phyloP scores from a whole-genome alignment of 2,329 filamentous ascomycete genomes.

The Chaetomiaceae sp. region DNA sequence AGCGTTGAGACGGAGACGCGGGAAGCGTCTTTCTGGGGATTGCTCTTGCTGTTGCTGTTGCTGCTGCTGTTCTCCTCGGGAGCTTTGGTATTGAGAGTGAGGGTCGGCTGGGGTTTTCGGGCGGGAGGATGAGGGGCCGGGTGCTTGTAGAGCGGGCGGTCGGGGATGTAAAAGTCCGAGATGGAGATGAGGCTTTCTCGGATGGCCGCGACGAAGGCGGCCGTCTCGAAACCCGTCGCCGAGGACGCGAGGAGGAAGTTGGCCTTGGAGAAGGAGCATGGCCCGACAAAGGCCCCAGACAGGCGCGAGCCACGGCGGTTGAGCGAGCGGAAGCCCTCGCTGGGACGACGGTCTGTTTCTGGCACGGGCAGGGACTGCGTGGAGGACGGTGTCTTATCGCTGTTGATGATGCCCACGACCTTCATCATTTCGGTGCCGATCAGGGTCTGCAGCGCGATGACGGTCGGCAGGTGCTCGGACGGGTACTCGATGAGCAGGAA shows the following conservation, averaged over 20 bases:
- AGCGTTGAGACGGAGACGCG: slow-evolving; percentile 3
- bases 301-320: neutral
- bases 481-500: slow-evolving; percentile 58
- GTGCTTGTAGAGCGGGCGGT: slow-evolving; percentile 23
- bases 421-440: slow-evolving; percentile 54
- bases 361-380: slow-evolving; percentile 24
- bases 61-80: neutral
- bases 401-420: slow-evolving; percentile 52
- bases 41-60: neutral
- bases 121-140: neutral
- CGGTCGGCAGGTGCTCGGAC: slow-evolving; percentile 49
- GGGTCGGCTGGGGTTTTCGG: neutral
- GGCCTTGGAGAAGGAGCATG: slow-evolving; percentile 42
- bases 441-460: slow-evolving; percentile 53
- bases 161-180: slow-evolving; percentile 43
- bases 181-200: slow-evolving; percentile 45
- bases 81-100: neutral
- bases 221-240: slow-evolving; percentile 50
- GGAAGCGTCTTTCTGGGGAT: neutral
- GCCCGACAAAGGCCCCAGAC: slow-evolving; percentile 6
- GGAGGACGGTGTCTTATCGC: slow-evolving; percentile 29
- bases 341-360: slow-evolving; percentile 23
- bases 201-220: slow-evolving; percentile 49
- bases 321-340: slow-evolving; percentile 17
- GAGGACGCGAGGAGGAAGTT: slow-evolving; percentile 54